A percentile compares a stretch with the other conserved stretches of the same genome.
Evolutionary conservation across 805 yeast species (phyloP).

Genomic region (Teunomyces gatunensis): DNA sequence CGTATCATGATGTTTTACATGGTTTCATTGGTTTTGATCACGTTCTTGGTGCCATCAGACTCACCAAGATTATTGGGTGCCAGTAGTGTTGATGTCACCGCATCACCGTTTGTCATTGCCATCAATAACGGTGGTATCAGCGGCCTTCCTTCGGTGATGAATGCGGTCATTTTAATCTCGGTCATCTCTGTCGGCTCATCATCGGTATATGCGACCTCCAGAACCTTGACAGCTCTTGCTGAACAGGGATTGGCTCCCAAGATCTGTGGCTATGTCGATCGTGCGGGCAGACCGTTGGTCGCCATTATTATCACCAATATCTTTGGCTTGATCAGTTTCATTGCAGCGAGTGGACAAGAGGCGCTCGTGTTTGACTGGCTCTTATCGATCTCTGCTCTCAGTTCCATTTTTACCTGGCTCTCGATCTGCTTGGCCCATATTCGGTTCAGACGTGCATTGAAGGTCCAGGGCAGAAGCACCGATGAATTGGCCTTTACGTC

Average conservation of each 20-base stretch:
- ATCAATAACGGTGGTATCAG: conserved; percentile 59
- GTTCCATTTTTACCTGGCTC: conserved; percentile 28
- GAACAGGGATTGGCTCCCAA: conserved; percentile 63
- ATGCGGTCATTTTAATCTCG: conserved; percentile 65
- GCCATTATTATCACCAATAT: conserved; percentile 50
- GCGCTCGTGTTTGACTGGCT: conserved; percentile 24
- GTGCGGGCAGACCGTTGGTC: conserved; percentile 64
- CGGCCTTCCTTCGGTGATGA: conserved; percentile 64
- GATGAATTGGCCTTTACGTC: conserved; percentile 22
- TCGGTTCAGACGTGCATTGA: conserved; percentile 24
- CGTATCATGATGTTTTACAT: conserved; percentile 40
- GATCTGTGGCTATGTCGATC: conserved; percentile 58
- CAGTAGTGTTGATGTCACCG: conserved; percentile 53
- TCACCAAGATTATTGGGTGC: conserved; percentile 37
- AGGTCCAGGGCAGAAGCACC: conserved; percentile 19
- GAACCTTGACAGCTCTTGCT: conserved; percentile 62
- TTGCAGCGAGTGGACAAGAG: conserved; percentile 41
- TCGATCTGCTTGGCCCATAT: conserved; percentile 25
- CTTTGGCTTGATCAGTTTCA: conserved; percentile 62
- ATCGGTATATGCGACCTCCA: conserved; percentile 66
- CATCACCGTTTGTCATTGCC: conserved; percentile 80
- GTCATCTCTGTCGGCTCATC: conserved; percentile 72
- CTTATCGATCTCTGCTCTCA: conserved; percentile 24
- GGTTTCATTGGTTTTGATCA: conserved; percentile 24
- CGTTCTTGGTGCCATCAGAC: conserved; percentile 24